phyloP scores from a whole-genome alignment of 2,329 filamentous ascomycete genomes.

The Orbilia blumenaviensis region DNA sequence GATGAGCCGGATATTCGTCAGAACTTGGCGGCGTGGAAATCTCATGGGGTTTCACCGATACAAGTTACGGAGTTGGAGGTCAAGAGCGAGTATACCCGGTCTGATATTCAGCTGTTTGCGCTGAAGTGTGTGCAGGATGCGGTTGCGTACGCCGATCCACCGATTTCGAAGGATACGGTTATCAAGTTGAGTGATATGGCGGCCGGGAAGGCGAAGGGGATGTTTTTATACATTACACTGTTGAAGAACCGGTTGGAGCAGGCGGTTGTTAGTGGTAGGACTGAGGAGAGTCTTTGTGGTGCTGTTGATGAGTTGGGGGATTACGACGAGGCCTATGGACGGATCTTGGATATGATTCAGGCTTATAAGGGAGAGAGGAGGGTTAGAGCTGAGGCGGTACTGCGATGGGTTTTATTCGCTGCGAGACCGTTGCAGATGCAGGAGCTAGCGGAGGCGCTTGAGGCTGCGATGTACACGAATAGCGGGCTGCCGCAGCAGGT shows the following conservation, averaged over 20 bases:
- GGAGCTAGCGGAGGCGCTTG: slow-evolving; percentile 46
- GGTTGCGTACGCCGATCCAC: slow-evolving; percentile 26
- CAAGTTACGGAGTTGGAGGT: slow-evolving; percentile 35
- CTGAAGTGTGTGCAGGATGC: slow-evolving; percentile 16
- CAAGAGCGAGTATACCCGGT: slow-evolving; percentile 26
- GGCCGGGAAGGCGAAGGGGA: slow-evolving; percentile 33
- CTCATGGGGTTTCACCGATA: not conserved
- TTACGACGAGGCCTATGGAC: slow-evolving; percentile 48
- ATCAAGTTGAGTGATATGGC: slow-evolving; percentile 19
- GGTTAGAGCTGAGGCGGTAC: slow-evolving; percentile 34
- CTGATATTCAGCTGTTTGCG: slow-evolving; percentile 42
- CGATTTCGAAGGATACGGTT: slow-evolving; percentile 27
- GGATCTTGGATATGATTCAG: slow-evolving; percentile 36
- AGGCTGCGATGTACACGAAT: slow-evolving; percentile 19
- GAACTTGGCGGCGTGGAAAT: slow-evolving; percentile 14
- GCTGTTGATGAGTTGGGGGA: slow-evolving; percentile 24
- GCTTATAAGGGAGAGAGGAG: slow-evolving; percentile 21
- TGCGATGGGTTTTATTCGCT: slow-evolving; percentile 53
- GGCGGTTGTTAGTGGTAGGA: slow-evolving; percentile 12
- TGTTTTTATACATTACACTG: slow-evolving; percentile 51
- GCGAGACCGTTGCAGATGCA: slow-evolving; percentile 42
- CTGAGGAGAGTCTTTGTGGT: slow-evolving; percentile 28
- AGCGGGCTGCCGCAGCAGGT: not conserved
- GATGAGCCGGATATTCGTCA: slow-evolving; percentile 38
- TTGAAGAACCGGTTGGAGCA: slow-evolving; percentile 29